Evolutionary conservation across 129 eudicot species (phyloP).

Genomic region (Helichrysum umbraculigerum): DNA sequence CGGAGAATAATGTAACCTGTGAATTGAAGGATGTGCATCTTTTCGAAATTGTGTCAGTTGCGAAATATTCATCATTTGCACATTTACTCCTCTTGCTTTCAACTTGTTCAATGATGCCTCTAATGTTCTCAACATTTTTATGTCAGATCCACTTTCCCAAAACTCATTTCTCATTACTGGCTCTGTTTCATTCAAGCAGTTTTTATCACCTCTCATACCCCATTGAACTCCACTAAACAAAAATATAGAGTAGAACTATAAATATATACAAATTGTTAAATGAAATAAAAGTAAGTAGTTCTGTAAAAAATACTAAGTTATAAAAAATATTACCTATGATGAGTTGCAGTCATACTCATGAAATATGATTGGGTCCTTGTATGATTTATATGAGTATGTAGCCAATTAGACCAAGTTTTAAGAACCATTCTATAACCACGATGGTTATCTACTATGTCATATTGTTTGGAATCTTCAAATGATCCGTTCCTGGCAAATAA

Average conservation of each 20-base stretch:
- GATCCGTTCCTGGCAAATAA: conserved; percentile 30
- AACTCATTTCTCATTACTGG: conserved; percentile 34
- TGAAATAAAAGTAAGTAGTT: neutral
- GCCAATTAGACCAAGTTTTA: conserved; percentile 72
- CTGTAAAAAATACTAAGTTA: no score
- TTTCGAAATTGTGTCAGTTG: conserved; percentile 49
- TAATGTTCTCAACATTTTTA: conserved; percentile 33
- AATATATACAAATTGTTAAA: neutral
- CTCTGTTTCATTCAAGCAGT: conserved; percentile 43
- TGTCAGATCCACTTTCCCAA: conserved; percentile 46
- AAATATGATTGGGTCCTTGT: conserved; percentile 54
- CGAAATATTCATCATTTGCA: conserved; percentile 44
- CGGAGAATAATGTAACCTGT: conserved; percentile 34
- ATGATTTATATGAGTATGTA: conserved; percentile 50
- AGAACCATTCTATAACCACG: conserved; percentile 58
- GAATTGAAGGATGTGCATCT: conserved; percentile 47
- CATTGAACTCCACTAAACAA: conserved; percentile 33
- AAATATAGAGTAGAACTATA: neutral
- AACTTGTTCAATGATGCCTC: conserved; percentile 35
- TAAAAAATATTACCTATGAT: conserved; percentile 21
- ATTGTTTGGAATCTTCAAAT: conserved; percentile 22
- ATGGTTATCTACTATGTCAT: conserved; percentile 46
- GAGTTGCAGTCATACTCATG: conserved; percentile 71
- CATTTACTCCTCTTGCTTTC: conserved; percentile 41
- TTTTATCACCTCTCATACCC: conserved; percentile 34